Conservation (phyloP, 2,329 filamentous ascomycete genomes). For the Trichophyton mentagrophytes region DNA sequence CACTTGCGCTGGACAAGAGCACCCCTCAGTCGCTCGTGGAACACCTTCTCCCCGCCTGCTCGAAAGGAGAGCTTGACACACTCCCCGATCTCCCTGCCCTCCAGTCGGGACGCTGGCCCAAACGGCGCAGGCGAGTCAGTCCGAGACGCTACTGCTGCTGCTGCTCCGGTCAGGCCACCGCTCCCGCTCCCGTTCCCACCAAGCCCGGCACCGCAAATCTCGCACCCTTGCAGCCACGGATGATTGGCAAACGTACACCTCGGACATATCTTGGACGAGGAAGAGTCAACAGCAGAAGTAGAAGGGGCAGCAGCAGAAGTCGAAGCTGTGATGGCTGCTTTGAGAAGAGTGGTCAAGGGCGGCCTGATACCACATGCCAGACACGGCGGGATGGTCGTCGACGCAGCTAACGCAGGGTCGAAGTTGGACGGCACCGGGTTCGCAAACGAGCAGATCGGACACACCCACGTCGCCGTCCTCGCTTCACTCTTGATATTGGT, state of each 20-base stretch:
- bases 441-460: constrained; percentile 88
- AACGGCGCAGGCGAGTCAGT: constrained; percentile 66
- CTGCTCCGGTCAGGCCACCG: too few relatives aligned
- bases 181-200: too few relatives aligned
- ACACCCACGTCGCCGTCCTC: constrained; percentile 64
- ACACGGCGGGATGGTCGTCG: constrained; percentile 71
- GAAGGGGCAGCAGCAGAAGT: constrained; percentile 39
- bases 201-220: constrained; percentile 63
- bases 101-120: constrained; percentile 37
- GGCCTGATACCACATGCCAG: constrained; percentile 91
- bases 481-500: not conserved
- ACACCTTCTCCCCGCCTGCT: constrained; percentile 74
- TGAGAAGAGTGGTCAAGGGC: constrained; percentile 65
- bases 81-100: constrained; percentile 51
- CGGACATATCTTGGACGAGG: constrained; percentile 43
- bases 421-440: constrained; percentile 91
- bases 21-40: constrained; percentile 76
- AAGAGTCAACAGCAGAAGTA: not conserved
- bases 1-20: constrained; percentile 89
- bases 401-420: constrained; percentile 64
- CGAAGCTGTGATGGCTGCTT: constrained; percentile 63
- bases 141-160: constrained; percentile 39
- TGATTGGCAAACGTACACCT: constrained; percentile 92
- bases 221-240: constrained; percentile 70
- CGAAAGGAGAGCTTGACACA: constrained; percentile 88